These are phyloP conservation scores for Gonapodya sp. DNA, from an alignment of 192 early-diverging fungal genomes.

Conservation along the genomic window DNA sequence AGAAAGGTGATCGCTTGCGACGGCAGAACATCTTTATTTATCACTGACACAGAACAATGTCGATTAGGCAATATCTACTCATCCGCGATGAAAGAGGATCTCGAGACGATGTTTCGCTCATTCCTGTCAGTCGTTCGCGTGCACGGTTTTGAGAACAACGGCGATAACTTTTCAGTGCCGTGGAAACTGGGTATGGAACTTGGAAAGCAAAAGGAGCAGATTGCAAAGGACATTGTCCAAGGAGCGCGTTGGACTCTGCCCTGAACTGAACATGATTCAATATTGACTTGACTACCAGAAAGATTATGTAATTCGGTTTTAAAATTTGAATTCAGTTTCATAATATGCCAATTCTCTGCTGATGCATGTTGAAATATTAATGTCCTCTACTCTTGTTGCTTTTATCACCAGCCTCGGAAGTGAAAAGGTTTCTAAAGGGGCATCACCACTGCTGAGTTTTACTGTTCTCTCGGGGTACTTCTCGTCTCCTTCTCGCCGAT, in stretches of 20 bases:
- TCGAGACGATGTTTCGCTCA: not conserved
- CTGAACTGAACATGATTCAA: not conserved
- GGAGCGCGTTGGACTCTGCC: not conserved
- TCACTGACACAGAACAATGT: too few relatives aligned
- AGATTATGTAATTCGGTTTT: not conserved
- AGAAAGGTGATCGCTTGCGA: too few relatives aligned
- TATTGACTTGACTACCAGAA: not conserved
- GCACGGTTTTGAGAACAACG: not conserved
- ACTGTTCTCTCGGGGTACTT: not conserved
- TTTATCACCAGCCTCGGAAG: not conserved
- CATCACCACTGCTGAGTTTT: not conserved
- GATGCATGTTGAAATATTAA: not conserved
- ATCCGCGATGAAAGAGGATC: not conserved
- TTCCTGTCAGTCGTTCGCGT: not conserved
- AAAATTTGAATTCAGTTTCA: not conserved
- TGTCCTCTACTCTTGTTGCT: not conserved
- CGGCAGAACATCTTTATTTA: too few relatives aligned
- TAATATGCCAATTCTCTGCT: not conserved
- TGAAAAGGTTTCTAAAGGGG: not conserved
- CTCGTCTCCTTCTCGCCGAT: not conserved
- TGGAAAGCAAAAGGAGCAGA: not conserved
- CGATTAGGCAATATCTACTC: not conserved
- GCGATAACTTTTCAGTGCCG: not conserved
- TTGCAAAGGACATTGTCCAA: not conserved
- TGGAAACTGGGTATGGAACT: not conserved